Evolutionary conservation across 2,329 filamentous ascomycete genomes (phyloP).

Genomic region (Aspergillus carbonarius): DNA sequence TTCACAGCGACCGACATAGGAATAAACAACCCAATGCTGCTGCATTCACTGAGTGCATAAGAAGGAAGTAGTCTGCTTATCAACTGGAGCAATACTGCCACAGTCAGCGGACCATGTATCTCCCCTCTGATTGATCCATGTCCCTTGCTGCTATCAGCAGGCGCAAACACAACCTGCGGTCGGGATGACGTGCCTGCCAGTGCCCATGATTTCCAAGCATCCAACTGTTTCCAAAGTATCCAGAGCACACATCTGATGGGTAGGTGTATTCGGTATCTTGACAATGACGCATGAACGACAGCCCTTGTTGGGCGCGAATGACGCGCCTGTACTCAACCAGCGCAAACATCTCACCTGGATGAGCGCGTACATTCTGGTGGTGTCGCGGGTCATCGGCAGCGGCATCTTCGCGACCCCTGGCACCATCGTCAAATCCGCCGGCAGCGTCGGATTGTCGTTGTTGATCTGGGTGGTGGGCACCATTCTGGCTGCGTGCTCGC

Average conservation of each 20-base stretch:
- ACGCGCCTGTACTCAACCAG: conserved; percentile 20
- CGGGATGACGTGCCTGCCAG: conserved; percentile 30
- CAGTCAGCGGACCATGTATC: too few species aligned
- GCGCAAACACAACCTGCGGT: conserved; percentile 21
- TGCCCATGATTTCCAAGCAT: conserved; percentile 5
- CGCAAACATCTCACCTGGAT: conserved; percentile 62
- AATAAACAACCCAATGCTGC: too few species aligned
- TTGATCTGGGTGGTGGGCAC: conserved; percentile 64
- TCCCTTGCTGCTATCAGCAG: conserved; percentile 6
- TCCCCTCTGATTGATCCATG: background rate
- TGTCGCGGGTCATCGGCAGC: conserved; percentile 67
- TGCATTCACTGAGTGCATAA: too few species aligned
- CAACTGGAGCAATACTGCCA: too few species aligned
- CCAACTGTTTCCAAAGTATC: background rate
- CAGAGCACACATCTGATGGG: too few species aligned
- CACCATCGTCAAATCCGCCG: conserved; percentile 64
- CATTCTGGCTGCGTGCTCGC: conserved; percentile 59
- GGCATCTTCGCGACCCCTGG: conserved; percentile 73
- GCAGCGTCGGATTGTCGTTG: conserved; percentile 64
- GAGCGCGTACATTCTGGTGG: conserved; percentile 65
- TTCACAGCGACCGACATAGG: too few species aligned
- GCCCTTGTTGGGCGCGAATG: conserved; percentile 14
- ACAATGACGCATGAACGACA: conserved; percentile 24
- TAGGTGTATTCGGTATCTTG: background rate
- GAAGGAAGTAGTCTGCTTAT: too few species aligned